These are phyloP conservation scores for Naganishia antarctica DNA, from an alignment of 768 basidiomycete species.

Conservation along the genomic window DNA sequence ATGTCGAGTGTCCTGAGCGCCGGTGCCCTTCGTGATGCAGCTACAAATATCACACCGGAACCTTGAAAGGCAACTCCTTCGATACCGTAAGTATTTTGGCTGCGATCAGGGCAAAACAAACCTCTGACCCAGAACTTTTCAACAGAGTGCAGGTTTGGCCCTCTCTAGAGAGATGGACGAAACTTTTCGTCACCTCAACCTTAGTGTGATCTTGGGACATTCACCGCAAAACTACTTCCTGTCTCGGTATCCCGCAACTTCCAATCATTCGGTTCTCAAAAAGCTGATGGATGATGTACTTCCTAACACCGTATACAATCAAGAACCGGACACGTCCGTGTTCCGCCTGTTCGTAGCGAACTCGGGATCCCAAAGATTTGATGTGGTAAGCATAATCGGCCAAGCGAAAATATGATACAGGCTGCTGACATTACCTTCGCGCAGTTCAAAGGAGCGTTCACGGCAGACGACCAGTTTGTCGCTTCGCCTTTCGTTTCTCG, in stretches of 20 bases:
- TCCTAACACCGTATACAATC: slow-evolving; percentile 55
- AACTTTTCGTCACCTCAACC: slow-evolving; percentile 52
- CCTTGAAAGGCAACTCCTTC: slow-evolving; percentile 54
- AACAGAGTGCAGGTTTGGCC: slow-evolving; percentile 30
- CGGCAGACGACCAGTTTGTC: slow-evolving; percentile 74
- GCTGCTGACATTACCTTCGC: slow-evolving; percentile 21
- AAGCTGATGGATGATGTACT: slow-evolving; percentile 52
- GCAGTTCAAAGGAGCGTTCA: slow-evolving; percentile 60
- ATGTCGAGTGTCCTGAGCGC: too few species aligned
- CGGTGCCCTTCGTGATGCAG: background rate
- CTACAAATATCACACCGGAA: slow-evolving; percentile 62
- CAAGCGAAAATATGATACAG: background rate
- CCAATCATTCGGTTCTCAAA: slow-evolving; percentile 40
- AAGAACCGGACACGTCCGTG: slow-evolving; percentile 20
- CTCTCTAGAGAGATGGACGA: slow-evolving; percentile 26
- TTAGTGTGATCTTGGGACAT: slow-evolving; percentile 62
- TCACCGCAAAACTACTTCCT: slow-evolving; percentile 68
- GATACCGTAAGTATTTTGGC: slow-evolving; percentile 54
- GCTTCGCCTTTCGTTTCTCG: slow-evolving; percentile 59
- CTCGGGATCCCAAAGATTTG: slow-evolving; percentile 49
- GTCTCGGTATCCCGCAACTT: slow-evolving; percentile 52
- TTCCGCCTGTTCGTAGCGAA: slow-evolving; percentile 41
- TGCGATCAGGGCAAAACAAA: background rate
- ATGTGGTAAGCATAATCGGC: slow-evolving; percentile 40
- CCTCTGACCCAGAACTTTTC: slow-evolving; percentile 29